Evolutionary conservation across 2,329 filamentous ascomycete species (phyloP).

Genomic region (Pseudogymnoascus sp.): DNA sequence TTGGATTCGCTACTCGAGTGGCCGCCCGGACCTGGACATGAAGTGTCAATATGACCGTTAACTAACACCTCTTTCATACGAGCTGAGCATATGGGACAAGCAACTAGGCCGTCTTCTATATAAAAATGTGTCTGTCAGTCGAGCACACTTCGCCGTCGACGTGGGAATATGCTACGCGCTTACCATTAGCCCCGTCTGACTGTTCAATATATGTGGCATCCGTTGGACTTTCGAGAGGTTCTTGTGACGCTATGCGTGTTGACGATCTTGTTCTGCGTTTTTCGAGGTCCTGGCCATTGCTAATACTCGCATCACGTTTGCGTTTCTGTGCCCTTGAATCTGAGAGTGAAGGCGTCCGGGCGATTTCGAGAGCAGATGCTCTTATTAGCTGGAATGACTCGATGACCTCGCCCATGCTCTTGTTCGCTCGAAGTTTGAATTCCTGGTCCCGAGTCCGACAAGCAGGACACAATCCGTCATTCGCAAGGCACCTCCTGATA

Average conservation of each 20-base stretch:
- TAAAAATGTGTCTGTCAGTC: neutral
- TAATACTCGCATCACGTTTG: conserved; percentile 31
- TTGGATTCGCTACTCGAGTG: conserved; percentile 17
- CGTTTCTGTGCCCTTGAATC: conserved; percentile 39
- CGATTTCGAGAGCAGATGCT: conserved; percentile 53
- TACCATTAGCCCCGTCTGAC: neutral
- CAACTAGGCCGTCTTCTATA: conserved; percentile 51
- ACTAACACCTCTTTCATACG: conserved; percentile 75
- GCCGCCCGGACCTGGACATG: neutral
- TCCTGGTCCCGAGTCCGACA: conserved; percentile 76
- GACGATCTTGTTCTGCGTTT: conserved; percentile 3
- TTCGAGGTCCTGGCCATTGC: neutral
- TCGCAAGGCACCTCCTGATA: conserved; percentile 75
- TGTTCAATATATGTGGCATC: neutral
- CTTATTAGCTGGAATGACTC: conserved; percentile 65
- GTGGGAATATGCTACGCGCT: neutral
- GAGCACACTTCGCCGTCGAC: neutral
- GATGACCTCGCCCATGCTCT: conserved; percentile 76
- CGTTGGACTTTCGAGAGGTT: neutral
- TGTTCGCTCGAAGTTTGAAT: conserved; percentile 75
- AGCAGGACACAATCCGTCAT: conserved; percentile 78
- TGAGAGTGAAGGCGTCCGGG: conserved; percentile 36
- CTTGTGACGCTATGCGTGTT: neutral
- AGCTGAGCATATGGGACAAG: conserved; percentile 72
- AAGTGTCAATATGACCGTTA: conserved; percentile 64